Evolutionary conservation across 768 basidiomycete genomes (phyloP).

Genomic region (Tulasnella sp.): DNA sequence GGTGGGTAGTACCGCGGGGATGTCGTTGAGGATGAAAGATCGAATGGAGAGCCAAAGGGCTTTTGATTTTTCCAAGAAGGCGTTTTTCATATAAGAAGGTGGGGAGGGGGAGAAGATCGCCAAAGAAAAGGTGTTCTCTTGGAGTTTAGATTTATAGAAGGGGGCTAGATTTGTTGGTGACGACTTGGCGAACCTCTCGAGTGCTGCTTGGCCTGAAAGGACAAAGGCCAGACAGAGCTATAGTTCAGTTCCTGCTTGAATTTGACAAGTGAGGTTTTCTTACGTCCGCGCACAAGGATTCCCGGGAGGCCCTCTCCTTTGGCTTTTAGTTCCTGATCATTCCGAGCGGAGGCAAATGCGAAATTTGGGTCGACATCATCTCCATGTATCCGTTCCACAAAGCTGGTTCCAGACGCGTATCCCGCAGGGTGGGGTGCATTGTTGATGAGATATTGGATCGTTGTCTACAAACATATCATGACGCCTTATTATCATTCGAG

Average conservation of each 20-base stretch:
- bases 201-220: slow-evolving; percentile 35
- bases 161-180: slow-evolving; percentile 30
- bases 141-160: slow-evolving; percentile 37
- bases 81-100: slow-evolving; percentile 27
- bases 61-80: slow-evolving; percentile 32
- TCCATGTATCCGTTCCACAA: slow-evolving; percentile 35
- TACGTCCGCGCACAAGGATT: slow-evolving; percentile 33
- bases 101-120: slow-evolving; percentile 34
- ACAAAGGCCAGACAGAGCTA: no score
- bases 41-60: slow-evolving; percentile 32
- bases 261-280: slow-evolving; percentile 19
- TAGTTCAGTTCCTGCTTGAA: no score
- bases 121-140: slow-evolving; percentile 32
- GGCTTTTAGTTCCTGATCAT: slow-evolving; percentile 36
- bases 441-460: slow-evolving; percentile 32
- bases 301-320: slow-evolving; percentile 28
- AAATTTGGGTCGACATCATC: slow-evolving; percentile 44
- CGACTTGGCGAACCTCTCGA: slow-evolving; percentile 30
- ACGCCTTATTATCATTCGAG: neutral
- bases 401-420: slow-evolving; percentile 25
- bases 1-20: slow-evolving; percentile 33
- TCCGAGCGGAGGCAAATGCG: slow-evolving; percentile 30
- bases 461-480: slow-evolving; percentile 18
- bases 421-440: slow-evolving; percentile 30
- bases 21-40: slow-evolving; percentile 31